Conservation (phyloP, 352 stramenopile species). For the Phytophthora meadii region DNA sequence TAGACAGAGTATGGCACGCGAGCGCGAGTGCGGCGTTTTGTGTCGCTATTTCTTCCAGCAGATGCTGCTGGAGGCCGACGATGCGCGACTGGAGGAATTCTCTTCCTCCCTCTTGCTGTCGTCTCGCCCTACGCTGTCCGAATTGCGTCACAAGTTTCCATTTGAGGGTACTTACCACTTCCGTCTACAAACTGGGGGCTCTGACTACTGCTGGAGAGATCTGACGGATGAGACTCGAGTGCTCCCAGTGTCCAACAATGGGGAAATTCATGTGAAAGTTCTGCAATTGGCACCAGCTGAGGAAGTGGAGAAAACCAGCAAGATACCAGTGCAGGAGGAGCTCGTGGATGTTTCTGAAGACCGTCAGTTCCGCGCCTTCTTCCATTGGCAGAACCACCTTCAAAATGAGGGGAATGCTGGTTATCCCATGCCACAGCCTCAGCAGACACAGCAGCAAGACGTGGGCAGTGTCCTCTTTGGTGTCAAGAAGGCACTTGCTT, state of each 20-base stretch:
- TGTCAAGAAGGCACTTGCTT: conserved; percentile 82
- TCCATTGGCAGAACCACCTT: conserved; percentile 51
- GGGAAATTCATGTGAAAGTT: conserved; percentile 78
- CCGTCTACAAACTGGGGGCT: conserved; percentile 60
- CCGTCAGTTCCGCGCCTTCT: conserved; percentile 68
- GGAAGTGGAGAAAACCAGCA: conserved; percentile 3
- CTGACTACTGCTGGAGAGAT: conserved; percentile 82
- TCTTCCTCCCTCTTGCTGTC: conserved; percentile 77
- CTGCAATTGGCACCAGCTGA: conserved; percentile 60
- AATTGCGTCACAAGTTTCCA: conserved; percentile 76
- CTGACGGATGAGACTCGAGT: conserved; percentile 55
- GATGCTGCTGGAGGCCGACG: conserved; percentile 64
- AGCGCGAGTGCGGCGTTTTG: conserved; percentile 47
- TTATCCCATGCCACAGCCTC: conserved; percentile 25
- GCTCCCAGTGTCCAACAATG: conserved; percentile 45
- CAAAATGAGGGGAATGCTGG: conserved; percentile 8
- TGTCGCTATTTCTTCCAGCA: conserved; percentile 89
- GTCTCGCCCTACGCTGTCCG: conserved; percentile 57
- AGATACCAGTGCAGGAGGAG: conserved; percentile 24
- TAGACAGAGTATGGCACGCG: no score
- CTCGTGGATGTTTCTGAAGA: conserved; percentile 73
- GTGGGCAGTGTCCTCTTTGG: conserved; percentile 67
- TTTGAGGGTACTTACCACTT: conserved; percentile 85
- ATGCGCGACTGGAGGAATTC: conserved; percentile 47
- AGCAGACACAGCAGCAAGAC: conserved; percentile 45